These are phyloP conservation scores for Ceratocystis diversiconidia DNA, from an alignment of 2,329 filamentous ascomycete genomes.

Conservation along the genomic window DNA sequence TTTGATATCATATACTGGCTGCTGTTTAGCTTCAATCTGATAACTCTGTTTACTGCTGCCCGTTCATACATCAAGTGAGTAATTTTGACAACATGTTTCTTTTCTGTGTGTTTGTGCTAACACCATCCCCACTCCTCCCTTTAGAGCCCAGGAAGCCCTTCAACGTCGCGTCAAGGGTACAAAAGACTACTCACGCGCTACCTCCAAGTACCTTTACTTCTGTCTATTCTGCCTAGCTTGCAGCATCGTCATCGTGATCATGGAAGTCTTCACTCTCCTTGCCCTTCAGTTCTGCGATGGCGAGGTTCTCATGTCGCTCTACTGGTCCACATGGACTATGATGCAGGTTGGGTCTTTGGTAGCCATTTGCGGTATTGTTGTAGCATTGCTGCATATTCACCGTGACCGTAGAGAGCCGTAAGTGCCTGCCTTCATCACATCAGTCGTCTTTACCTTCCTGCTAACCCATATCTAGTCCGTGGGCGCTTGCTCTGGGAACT, in stretches of 20 bases:
- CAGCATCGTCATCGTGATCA: slow-evolving; percentile 33
- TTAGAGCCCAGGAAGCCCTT: slow-evolving; percentile 27
- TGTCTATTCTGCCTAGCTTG: slow-evolving; percentile 32
- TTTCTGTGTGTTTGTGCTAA: background rate
- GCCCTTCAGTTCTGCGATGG: slow-evolving; percentile 46
- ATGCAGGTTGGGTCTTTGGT: slow-evolving; percentile 44
- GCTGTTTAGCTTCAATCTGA: slow-evolving; percentile 31
- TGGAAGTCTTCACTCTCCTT: slow-evolving; percentile 41
- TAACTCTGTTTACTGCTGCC: slow-evolving; percentile 32
- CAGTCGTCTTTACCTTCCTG: background rate
- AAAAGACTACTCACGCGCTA: slow-evolving; percentile 25
- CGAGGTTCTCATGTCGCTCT: slow-evolving; percentile 44
- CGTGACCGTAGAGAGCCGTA: slow-evolving; percentile 38
- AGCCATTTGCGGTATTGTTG: slow-evolving; percentile 42
- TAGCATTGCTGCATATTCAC: slow-evolving; percentile 38
- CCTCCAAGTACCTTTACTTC: slow-evolving; percentile 31
- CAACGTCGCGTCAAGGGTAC: slow-evolving; percentile 26
- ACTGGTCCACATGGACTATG: slow-evolving; percentile 49
- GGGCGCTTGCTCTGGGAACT: slow-evolving; percentile 45
- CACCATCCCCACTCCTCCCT: background rate
- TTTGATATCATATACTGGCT: slow-evolving; percentile 35
- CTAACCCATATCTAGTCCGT: slow-evolving; percentile 28
- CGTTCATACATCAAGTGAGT: slow-evolving; percentile 30
- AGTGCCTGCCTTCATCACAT: slow-evolving; percentile 21
- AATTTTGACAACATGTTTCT: background rate